These are phyloP conservation scores for Vanderwaltozyma polyspora DNA, from an alignment of 805 yeast species.

Conservation along the genomic window DNA sequence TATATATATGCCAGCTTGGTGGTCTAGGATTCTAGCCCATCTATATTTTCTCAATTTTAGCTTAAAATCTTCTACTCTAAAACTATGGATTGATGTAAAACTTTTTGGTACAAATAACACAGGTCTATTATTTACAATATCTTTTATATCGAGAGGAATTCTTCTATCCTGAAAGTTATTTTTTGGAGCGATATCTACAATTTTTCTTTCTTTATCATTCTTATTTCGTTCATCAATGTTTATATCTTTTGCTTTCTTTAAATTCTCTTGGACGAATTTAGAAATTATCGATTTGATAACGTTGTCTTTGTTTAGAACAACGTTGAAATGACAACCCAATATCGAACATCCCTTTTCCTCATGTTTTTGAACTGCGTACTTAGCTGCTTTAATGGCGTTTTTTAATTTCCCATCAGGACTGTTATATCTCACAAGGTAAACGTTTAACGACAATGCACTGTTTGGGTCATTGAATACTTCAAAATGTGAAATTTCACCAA, in stretches of 20 bases:
- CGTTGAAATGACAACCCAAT: constrained; percentile 38
- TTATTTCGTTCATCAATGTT: constrained; percentile 4
- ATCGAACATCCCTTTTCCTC: constrained; percentile 36
- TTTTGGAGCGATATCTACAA: neutral
- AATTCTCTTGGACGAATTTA: constrained; percentile 25
- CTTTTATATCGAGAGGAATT: constrained; percentile 40
- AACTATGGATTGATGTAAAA: constrained; percentile 41
- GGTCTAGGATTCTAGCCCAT: constrained; percentile 57
- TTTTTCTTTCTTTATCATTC: constrained; percentile 1
- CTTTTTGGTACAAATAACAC: constrained; percentile 41
- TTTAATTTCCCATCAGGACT: constrained; percentile 40
- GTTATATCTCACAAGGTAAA: constrained; percentile 51
- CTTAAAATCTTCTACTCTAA: constrained; percentile 52
- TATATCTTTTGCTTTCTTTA: constrained; percentile 14
- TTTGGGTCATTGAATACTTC: constrained; percentile 55
- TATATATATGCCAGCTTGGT: constrained; percentile 54
- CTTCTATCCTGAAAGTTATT: constrained; percentile 4
- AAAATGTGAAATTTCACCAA: constrained; percentile 53
- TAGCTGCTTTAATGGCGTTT: constrained; percentile 40
- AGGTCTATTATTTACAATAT: constrained; percentile 45
- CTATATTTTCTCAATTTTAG: constrained; percentile 45
- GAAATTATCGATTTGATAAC: constrained; percentile 27
- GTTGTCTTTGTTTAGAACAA: constrained; percentile 39
- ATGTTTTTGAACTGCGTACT: constrained; percentile 32
- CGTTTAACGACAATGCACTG: constrained; percentile 70